phyloP scores from a whole-genome alignment of 1,139 yeast species.

The Suhomyces bribrorum region DNA sequence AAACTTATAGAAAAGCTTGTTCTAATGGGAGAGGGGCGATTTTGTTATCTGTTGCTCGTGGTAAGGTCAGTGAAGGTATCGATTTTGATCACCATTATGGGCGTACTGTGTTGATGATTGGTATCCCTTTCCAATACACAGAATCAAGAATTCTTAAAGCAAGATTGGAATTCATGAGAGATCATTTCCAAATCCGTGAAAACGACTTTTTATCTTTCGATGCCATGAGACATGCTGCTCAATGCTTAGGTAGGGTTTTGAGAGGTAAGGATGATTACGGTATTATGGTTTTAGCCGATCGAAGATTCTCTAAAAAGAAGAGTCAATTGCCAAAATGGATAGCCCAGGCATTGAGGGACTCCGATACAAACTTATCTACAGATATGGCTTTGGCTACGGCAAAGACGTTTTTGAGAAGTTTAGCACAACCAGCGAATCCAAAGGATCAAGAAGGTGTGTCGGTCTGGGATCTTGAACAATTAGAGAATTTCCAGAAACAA shows the following conservation, averaged over 20 bases:
- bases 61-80: slow-evolving; percentile 97
- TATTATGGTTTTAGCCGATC: slow-evolving; percentile 95
- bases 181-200: slow-evolving; percentile 87
- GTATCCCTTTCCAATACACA: slow-evolving; percentile 98
- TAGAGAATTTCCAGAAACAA: slow-evolving; percentile 60
- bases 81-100: slow-evolving; percentile 99
- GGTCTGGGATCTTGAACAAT: slow-evolving; percentile 83
- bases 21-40: slow-evolving; percentile 98
- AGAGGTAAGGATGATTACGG: slow-evolving; percentile 99
- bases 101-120: slow-evolving; percentile 96
- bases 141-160: slow-evolving; percentile 96
- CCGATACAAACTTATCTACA: slow-evolving; percentile 88
- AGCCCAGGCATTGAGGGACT: slow-evolving; percentile 86
- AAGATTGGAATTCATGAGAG: slow-evolving; percentile 87
- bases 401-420: slow-evolving; percentile 82
- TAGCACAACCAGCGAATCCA: slow-evolving; percentile 92
- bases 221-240: slow-evolving; percentile 99
- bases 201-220: slow-evolving; percentile 95
- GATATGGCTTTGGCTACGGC: slow-evolving; percentile 98
- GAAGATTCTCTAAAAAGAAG: slow-evolving; percentile 85
- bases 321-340: slow-evolving; percentile 96
- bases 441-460: slow-evolving; percentile 94
- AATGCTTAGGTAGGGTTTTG: slow-evolving; percentile 92
- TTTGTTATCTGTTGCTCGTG: slow-evolving; percentile 94
- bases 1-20: slow-evolving; percentile 94